Percentiles rank a stretch among this genome's conserved stretches.
phyloP scores from a whole-genome alignment of 345 rosid genomes.

The Orychophragmus violaceus region DNA sequence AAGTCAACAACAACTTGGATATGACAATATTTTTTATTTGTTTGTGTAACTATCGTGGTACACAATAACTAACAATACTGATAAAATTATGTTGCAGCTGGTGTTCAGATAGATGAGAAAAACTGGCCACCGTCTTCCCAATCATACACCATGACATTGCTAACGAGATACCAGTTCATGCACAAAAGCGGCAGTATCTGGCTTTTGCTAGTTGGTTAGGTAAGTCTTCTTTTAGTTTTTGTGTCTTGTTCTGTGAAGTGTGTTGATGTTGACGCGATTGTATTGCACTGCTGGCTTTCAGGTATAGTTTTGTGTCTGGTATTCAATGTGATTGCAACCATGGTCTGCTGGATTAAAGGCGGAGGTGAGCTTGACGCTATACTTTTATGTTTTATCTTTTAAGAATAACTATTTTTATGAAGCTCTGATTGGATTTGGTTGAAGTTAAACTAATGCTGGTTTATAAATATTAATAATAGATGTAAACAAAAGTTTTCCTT shows the following conservation, averaged over 20 bases:
- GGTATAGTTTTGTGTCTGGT: slow-evolving; percentile 84
- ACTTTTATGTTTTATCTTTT: background rate
- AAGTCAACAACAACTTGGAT: background rate
- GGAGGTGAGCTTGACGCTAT: slow-evolving; percentile 53
- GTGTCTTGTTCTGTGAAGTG: background rate
- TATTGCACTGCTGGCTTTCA: slow-evolving; percentile 28
- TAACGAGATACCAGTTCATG: slow-evolving; percentile 89
- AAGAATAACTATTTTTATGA: background rate
- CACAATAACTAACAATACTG: background rate
- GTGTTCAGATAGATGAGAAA: slow-evolving; percentile 58
- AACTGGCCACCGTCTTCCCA: slow-evolving; percentile 98
- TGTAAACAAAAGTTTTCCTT: slow-evolving; percentile 79
- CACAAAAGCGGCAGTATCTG: slow-evolving; percentile 84
- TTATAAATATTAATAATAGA: slow-evolving; percentile 42
- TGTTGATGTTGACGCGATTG: background rate
- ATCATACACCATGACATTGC: slow-evolving; percentile 96
- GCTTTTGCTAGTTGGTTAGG: slow-evolving; percentile 99
- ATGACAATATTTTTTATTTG: background rate
- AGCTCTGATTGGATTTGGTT: background rate
- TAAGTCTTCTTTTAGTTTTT: slow-evolving; percentile 15
- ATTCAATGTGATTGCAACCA: slow-evolving; percentile 69
- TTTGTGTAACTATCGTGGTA: background rate
- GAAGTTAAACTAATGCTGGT: background rate
- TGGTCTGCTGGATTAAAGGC: slow-evolving; percentile 79
- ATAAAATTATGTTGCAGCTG: slow-evolving; percentile 46